Percentiles rank a stretch among this genome's conserved stretches.
These are phyloP conservation scores for Oryza glumipatula DNA, from an alignment of 176 grass and related monocot genomes.

Conservation along the genomic window DNA sequence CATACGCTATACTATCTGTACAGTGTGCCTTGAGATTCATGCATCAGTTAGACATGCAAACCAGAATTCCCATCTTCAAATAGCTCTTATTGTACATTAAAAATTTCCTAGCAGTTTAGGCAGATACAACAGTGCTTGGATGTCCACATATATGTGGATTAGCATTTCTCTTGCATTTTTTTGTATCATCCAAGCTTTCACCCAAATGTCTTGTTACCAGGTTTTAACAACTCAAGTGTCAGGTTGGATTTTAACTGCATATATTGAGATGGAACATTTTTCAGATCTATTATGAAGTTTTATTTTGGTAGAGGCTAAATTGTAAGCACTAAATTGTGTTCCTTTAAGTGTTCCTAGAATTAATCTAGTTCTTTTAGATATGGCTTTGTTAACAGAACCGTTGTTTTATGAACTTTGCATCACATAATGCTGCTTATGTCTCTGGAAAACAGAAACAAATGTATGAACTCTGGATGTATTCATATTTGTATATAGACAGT, in stretches of 20 bases:
- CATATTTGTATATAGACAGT: background rate
- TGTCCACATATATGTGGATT: background rate
- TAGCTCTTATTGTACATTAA: background rate
- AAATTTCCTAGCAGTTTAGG: background rate
- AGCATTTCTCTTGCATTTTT: background rate
- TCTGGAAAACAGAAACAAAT: constrained; percentile 1
- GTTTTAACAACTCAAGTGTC: background rate
- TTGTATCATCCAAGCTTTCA: background rate
- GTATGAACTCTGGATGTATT: no score
- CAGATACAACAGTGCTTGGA: background rate
- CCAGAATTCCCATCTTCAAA: background rate
- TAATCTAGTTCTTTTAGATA: background rate
- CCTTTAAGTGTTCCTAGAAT: background rate
- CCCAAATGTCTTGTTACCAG: background rate
- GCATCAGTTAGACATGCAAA: background rate
- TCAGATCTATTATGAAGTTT: no score
- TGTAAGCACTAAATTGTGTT: background rate
- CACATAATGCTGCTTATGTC: background rate
- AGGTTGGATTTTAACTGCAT: background rate
- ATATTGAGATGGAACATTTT: background rate
- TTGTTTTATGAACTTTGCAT: background rate
- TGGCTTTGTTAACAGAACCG: background rate
- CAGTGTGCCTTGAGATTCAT: background rate
- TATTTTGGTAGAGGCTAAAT: background rate
- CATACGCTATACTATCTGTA: background rate